Conservation (phyloP, 306 rosid species). For the Casuarina equisetifolia region DNA sequence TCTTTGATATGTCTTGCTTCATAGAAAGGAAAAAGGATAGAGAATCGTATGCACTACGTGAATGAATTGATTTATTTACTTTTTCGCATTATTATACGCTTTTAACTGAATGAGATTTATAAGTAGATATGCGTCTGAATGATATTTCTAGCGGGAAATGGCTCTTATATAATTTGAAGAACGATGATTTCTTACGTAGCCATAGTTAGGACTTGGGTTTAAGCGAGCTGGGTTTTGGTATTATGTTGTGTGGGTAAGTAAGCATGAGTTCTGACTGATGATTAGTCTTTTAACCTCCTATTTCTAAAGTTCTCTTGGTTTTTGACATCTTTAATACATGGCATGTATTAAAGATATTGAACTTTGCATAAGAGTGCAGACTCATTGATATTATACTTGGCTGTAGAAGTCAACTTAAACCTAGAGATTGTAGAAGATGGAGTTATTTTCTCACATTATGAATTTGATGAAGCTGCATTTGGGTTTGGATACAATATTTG, state of each 20-base stretch:
- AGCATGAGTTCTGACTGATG: neutral
- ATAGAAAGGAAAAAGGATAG: neutral
- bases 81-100: neutral
- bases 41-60: neutral
- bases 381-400: neutral
- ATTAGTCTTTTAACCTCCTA: neutral
- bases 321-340: neutral
- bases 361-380: neutral
- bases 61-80: neutral
- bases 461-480: neutral
- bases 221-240: neutral
- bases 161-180: neutral
- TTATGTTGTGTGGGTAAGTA: neutral
- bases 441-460: neutral
- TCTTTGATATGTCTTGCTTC: neutral
- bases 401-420: conserved; percentile 1
- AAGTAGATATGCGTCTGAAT: neutral
- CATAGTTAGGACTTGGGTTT: neutral
- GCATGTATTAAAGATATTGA: neutral
- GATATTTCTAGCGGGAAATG: neutral
- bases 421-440: neutral
- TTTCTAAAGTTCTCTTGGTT: neutral
- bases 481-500: neutral
- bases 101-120: neutral
- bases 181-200: neutral